Conservation (phyloP, 116 monocot genomes). For the Cymodocea nodosa region DNA sequence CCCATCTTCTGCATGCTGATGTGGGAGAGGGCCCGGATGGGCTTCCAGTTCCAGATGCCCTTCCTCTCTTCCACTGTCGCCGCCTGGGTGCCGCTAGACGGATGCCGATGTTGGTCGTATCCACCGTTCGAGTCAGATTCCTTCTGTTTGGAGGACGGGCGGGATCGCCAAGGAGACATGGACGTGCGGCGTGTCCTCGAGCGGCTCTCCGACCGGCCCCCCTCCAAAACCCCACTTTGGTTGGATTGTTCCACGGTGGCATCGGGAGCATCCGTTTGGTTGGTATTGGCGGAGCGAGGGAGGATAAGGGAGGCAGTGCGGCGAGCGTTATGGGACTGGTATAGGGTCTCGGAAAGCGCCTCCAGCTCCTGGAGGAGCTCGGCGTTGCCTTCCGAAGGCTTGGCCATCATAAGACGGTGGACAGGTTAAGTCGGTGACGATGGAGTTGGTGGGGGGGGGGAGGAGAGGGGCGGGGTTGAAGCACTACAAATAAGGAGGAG, state of each 20-base stretch:
- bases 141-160: conserved; percentile 10
- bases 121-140: not conserved
- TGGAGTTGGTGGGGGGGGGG: not conserved
- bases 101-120: not conserved
- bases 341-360: conserved; percentile 57
- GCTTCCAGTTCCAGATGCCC: conserved; percentile 88
- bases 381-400: not conserved
- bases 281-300: conserved; percentile 31
- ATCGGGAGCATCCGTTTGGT: not conserved
- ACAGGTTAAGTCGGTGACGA: not conserved
- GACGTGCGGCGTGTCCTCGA: conserved; percentile 50
- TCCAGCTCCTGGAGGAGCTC: conserved; percentile 57
- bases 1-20: conserved; percentile 60
- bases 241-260: conserved; percentile 18
- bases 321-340: conserved; percentile 57
- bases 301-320: conserved; percentile 67
- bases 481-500: not conserved
- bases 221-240: not conserved
- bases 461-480: not conserved
- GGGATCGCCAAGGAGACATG: conserved; percentile 69
- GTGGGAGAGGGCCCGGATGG: conserved; percentile 79
- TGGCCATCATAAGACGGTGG: not conserved
- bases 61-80: conserved; percentile 31
- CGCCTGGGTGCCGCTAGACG: not conserved
- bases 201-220: not conserved